Conservation (phyloP, 495 filamentous ascomycete species). For the Apiosordaria backusii region DNA sequence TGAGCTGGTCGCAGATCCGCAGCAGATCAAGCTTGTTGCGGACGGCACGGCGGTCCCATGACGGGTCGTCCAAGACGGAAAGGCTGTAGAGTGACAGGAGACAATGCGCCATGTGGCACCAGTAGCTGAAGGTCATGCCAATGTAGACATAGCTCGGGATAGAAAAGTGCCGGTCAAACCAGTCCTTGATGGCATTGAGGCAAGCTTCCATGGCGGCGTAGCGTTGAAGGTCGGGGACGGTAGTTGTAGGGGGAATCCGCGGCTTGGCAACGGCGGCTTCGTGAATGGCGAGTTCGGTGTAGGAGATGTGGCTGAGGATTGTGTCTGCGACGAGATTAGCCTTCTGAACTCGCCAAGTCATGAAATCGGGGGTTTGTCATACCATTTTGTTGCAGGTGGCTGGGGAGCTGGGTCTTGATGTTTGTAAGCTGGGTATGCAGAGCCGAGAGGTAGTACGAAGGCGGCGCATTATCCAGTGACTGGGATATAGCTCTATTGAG, state of each 20-base stretch:
- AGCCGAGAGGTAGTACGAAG: constrained; percentile 42
- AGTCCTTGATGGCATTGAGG: constrained; percentile 21
- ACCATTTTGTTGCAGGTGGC: constrained; percentile 36
- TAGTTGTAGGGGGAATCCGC: constrained; percentile 12
- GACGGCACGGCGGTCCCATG: constrained; percentile 34
- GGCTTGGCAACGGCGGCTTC: constrained; percentile 36
- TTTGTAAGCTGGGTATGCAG: constrained; percentile 44
- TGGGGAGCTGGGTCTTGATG: constrained; percentile 36
- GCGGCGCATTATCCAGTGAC: constrained; percentile 35
- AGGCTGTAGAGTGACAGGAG: constrained; percentile 30
- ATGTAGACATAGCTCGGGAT: constrained; percentile 26
- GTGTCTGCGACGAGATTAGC: neutral
- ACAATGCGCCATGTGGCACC: constrained; percentile 31
- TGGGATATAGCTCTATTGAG: constrained; percentile 25
- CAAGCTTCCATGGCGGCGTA: constrained; percentile 31
- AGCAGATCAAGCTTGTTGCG: constrained; percentile 32
- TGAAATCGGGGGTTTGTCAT: neutral
- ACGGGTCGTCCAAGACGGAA: constrained; percentile 33
- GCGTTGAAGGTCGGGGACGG: constrained; percentile 27
- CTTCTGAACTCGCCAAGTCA: neutral
- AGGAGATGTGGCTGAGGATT: constrained; percentile 36
- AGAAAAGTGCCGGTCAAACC: constrained; percentile 30
- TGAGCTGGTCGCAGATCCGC: constrained; percentile 28
- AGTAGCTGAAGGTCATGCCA: constrained; percentile 31
- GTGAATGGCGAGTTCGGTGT: constrained; percentile 44